Evolutionary conservation across 768 basidiomycete genomes (phyloP), one percentile per base, ranked within the genome.

Genomic region (Naganishia kalamii): DNA sequence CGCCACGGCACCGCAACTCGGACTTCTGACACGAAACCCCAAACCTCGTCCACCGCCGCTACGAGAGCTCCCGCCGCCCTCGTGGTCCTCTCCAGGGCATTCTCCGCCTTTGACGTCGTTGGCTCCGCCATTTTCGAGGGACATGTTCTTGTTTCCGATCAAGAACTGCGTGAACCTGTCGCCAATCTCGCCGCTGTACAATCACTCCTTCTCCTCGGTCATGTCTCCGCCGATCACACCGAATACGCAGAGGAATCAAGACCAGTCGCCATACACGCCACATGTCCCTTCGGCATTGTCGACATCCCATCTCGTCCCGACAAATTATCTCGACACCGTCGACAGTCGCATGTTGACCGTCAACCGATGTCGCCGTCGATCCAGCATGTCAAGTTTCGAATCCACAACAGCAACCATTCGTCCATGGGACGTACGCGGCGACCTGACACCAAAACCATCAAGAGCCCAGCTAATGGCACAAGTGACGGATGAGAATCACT

Each of bases 21-120:
- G 12, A 17, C 41, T 23, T 21, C 19, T 30, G 41, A 21, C 27
- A 19, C 25, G 44, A 21, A 54, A 41, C 15, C 15, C 30, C 13
- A 47, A 40, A 27, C 32, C 47, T 12, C 60, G 66, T 32, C 66
- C 66, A 2, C 66, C 66, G 13, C 66, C 66, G 13, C 62, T 68
- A 5, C 51, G 66, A 29, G 52, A 68, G 25, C 62, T 68, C 5
- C 66, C 66, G 23, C 62, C 54, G 11, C 66, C 66, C 12, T 68
- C 66, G 5, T 68, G 66, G 66, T 68, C 66, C 0, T 68, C 60
- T 13, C 66, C 66, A 1, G 66, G 66, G 6, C 66, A 62, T 21
- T 68, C 66, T 6, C 66, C 66, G 4, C 66, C 66, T 8, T 48
- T 68, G 44, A 68, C 66, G 12, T 46, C 62, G 8, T 35, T 68